Conservation (phyloP, 768 basidiomycete genomes). For the Boletus rubropictus region DNA sequence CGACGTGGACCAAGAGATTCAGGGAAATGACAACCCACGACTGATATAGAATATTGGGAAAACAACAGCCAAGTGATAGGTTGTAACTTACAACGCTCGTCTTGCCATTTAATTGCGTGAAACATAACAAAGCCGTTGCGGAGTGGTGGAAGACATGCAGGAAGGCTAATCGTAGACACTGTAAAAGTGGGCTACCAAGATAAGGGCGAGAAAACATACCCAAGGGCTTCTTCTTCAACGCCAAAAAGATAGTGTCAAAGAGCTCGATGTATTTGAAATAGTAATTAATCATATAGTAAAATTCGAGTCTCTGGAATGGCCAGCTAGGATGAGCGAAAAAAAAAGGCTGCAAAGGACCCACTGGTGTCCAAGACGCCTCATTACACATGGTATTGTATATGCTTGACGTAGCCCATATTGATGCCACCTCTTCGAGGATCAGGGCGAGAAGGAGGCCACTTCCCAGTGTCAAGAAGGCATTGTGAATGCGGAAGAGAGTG, state of each 20-base stretch:
- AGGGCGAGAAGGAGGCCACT: conserved; percentile 80
- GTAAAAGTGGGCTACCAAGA: conserved; percentile 1
- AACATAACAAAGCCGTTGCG: conserved; percentile 93
- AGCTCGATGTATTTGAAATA: conserved; percentile 98
- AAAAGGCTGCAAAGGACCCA: conserved; percentile 37
- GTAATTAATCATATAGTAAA: conserved; percentile 99
- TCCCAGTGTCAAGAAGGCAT: conserved; percentile 79
- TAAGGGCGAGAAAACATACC: conserved; percentile 44
- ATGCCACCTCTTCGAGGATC: conserved; percentile 88
- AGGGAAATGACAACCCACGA: conserved; percentile 94
- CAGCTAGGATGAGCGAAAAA: conserved; percentile 1
- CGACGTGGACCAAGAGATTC: conserved; percentile 89
- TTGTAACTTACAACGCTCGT: conserved; percentile 76
- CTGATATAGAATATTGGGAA: conserved; percentile 35
- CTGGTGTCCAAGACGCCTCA: conserved; percentile 77
- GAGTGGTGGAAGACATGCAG: conserved; percentile 99
- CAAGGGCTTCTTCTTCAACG: conserved; percentile 96
- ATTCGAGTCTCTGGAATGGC: conserved; percentile 67
- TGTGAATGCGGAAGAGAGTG: conserved; percentile 83
- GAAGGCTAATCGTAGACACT: conserved; percentile 55
- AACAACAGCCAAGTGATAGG: not conserved
- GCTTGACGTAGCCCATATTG: conserved; percentile 67
- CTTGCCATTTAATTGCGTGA: conserved; percentile 87
- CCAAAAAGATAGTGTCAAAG: conserved; percentile 94
- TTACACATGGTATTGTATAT: conserved; percentile 75